These are phyloP conservation scores for Nicotiana otophora DNA, from an alignment of 257 asterid species.

Conservation along the genomic window DNA sequence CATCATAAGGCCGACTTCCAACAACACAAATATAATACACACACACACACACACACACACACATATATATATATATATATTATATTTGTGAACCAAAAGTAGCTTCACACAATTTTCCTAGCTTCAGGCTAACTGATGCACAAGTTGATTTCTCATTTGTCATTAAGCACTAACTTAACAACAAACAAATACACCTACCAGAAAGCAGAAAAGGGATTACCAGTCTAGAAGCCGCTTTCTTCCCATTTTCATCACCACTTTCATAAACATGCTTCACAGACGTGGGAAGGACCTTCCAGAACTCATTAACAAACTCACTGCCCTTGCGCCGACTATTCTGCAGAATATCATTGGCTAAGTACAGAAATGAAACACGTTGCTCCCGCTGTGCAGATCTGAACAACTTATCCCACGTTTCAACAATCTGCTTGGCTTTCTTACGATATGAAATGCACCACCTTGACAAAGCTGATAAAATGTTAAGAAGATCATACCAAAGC, in stretches of 20 bases:
- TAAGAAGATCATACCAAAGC: conserved; percentile 24
- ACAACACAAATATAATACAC: too few relatives aligned
- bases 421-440: conserved; percentile 82
- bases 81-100: neutral
- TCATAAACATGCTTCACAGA: conserved; percentile 62
- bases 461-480: conserved; percentile 71
- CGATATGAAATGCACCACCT: conserved; percentile 80
- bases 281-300: conserved; percentile 89
- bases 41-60: too few relatives aligned
- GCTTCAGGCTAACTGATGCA: neutral
- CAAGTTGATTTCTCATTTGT: neutral
- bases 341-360: conserved; percentile 84
- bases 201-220: conserved; percentile 32
- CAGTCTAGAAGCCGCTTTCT: conserved; percentile 84
- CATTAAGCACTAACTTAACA: neutral
- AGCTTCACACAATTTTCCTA: neutral
- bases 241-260: conserved; percentile 55
- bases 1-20: too few relatives aligned
- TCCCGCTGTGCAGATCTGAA: conserved; percentile 71
- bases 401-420: conserved; percentile 80
- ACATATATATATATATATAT: too few relatives aligned
- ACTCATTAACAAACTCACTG: conserved; percentile 90
- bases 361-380: conserved; percentile 75
- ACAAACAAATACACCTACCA: neutral
- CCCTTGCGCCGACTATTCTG: conserved; percentile 98